These are phyloP conservation scores for Yamadazyma philogaea DNA, from an alignment of 805 yeast genomes.

Conservation along the genomic window DNA sequence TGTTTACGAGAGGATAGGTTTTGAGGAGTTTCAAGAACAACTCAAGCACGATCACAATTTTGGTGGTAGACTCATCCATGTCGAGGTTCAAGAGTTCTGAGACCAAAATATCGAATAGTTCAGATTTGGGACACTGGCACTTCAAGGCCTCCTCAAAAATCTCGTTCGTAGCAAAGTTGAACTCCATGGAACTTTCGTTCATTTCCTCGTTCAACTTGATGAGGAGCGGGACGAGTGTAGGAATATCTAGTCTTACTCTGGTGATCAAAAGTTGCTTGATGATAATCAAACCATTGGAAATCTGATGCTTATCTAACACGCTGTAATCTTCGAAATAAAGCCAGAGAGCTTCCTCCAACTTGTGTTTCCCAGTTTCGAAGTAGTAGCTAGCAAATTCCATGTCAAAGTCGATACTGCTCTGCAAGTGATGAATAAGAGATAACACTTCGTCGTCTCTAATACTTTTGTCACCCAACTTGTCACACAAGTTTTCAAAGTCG, in stretches of 20 bases:
- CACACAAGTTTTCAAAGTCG: constrained; percentile 9
- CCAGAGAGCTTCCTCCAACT: constrained; percentile 20
- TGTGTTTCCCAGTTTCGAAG: constrained; percentile 15
- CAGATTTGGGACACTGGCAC: not conserved
- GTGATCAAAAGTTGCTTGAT: constrained; percentile 36
- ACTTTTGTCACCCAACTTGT: constrained; percentile 7
- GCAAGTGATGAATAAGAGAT: constrained; percentile 16
- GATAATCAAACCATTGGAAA: constrained; percentile 32
- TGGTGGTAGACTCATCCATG: not conserved
- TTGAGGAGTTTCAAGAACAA: constrained; percentile 25
- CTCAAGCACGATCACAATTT: constrained; percentile 17
- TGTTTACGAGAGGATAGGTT: constrained; percentile 7
- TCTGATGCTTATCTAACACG: constrained; percentile 9
- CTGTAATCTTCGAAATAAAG: constrained; percentile 8
- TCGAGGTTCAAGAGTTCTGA: not conserved
- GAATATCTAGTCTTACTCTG: constrained; percentile 18
- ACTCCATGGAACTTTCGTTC: constrained; percentile 9
- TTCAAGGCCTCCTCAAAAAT: constrained; percentile 13
- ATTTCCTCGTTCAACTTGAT: constrained; percentile 14
- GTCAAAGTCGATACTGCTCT: constrained; percentile 14
- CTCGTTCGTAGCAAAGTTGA: constrained; percentile 15
- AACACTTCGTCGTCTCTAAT: constrained; percentile 7
- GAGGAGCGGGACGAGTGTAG: constrained; percentile 16
- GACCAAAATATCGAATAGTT: not conserved
- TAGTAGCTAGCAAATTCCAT: constrained; percentile 17